Base-by-base conservation (phyloP, 2,329 filamentous ascomycete species). In the Hypomyces rosellus region DNA sequence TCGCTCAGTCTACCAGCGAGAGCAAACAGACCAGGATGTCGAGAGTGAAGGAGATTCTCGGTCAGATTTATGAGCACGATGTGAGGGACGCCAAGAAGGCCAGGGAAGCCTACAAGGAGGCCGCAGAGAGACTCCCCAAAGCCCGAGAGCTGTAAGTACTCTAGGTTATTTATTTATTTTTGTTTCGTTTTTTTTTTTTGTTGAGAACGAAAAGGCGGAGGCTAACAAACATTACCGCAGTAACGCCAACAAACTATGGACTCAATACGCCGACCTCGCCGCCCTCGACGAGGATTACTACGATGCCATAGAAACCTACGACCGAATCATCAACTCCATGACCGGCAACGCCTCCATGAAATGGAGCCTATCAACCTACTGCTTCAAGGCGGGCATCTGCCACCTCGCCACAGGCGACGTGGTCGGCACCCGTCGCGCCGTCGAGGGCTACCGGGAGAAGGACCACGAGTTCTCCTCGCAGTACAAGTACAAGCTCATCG, bases 351-450 rank as follows among this genome's bases (percentile, higher is more conserved):
- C 95, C 68, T 76, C 96, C 52, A 92, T 95, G 88, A 88, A 85
- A 66, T 95, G 89, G 81, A 89, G 83, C 44, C 89, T 97, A 56
- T 97, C 96, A 71, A 90, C 96, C 58, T 96, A 96, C 72, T 85
- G 96, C 63, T 78, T 97, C 63, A 96, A 96, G 73, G 89, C 89
- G 1, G 91, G 90, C 33, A 88, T 97, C 65, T 96, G 91, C 73
- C 86, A 95, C 66, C 77, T 97, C 36, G 82, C 81, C 37, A 76
- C 74, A 15, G 75, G 76, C 54, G 92, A 97, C 66, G 73, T 86
- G 61, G 87, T 96, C 48, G 87, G 85, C 44, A 80, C 85, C 15
- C 85, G 85, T 63, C 81, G 89, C 45, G 91, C 90, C 30, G 74
- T 97, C 18, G 86, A 95, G 62, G 82, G 81, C 59, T 97, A 95